Conservation (phyloP, 106 monocot genomes). For the Acanthochlamys bracteata region DNA sequence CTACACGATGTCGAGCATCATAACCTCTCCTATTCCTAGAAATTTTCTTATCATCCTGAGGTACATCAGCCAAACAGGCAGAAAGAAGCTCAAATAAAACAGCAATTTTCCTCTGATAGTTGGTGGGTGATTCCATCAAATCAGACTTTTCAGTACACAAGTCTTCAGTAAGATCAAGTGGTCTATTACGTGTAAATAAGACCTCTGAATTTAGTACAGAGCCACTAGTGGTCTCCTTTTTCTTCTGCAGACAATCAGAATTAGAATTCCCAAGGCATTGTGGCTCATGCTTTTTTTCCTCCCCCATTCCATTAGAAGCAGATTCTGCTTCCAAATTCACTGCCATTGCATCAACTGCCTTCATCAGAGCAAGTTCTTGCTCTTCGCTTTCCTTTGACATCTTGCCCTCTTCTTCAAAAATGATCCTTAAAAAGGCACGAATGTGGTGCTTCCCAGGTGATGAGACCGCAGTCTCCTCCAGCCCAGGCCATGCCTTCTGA, state of each 20-base stretch:
- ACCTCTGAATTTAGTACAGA: slow-evolving; percentile 6
- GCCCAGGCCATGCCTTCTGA: slow-evolving; percentile 60
- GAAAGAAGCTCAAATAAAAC: slow-evolving; percentile 81
- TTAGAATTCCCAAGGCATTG: slow-evolving; percentile 1
- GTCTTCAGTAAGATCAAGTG: slow-evolving; percentile 2
- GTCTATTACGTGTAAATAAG: slow-evolving; percentile 9
- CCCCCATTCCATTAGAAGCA: slow-evolving; percentile 10
- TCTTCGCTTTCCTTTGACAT: slow-evolving; percentile 41
- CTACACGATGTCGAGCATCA: slow-evolving; percentile 90
- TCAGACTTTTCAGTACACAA: slow-evolving; percentile 11
- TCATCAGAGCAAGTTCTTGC: slow-evolving; percentile 51
- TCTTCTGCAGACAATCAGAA: slow-evolving; percentile 4
- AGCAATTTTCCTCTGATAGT: slow-evolving; percentile 46
- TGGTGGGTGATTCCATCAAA: slow-evolving; percentile 11
- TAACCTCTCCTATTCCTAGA: slow-evolving; percentile 59
- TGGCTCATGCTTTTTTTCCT: slow-evolving; percentile 20
- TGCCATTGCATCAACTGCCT: slow-evolving; percentile 67
- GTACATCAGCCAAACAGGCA: slow-evolving; percentile 85
- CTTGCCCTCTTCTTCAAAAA: slow-evolving; percentile 64
- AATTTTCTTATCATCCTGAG: slow-evolving; percentile 30
- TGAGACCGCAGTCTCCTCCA: slow-evolving; percentile 60
- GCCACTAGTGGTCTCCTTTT: background rate
- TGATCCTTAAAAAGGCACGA: slow-evolving; percentile 53
- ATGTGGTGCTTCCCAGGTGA: slow-evolving; percentile 50
- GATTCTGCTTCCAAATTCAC: slow-evolving; percentile 43